Base-by-base conservation (phyloP, 768 basidiomycete genomes). In the Amanita jacksonii region DNA sequence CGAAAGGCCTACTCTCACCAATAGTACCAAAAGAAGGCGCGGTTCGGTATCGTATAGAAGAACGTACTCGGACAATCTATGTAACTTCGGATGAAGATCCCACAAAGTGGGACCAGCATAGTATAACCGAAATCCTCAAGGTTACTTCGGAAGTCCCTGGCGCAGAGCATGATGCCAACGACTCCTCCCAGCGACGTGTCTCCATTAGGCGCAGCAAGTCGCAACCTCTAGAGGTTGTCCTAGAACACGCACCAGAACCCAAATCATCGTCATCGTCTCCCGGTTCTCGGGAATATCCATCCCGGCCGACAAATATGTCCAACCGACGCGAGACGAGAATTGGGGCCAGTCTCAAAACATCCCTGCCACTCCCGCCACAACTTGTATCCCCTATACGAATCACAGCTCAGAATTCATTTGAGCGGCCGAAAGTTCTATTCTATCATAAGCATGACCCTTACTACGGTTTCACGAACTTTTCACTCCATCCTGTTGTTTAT, bases 401-500 rank as follows among this genome's bases (percentile, higher is more conserved):
- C 45, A 16, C 49, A 51, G 10, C 49, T 27, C 49, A 47, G 25
- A 52, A 53, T 15, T 56, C 55, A 4, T 58, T 52, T 18, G 60
- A 58, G 16, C 60, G 62, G 7, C 54, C 57, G 5, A 66, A 64
- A 4, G 66, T 83, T 45, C 56, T 77, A 2, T 84, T 84, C 55
- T 83, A 84, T 51, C 69, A 81, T 51, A 82, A 75, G 53, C 62
- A 72, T 9, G 65, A 73, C 34, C 77, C 79, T 8, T 67, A 81
- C 54, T 81, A 83, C 48, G 81, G 77, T 5, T 83, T 84, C 53
- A 82, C 81, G 32, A 83, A 83, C 57, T 84, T 84, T 57, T 84
- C 84, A 8, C 57, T 74, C 0, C 81, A 85, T 57, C 66, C 74
- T 34, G 73, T 86, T 8, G 52, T 64, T 8, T 79, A 81, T 55